phyloP scores from a whole-genome alignment of 2,329 filamentous ascomycete genomes.

The Amylocarpus encephaloides region DNA sequence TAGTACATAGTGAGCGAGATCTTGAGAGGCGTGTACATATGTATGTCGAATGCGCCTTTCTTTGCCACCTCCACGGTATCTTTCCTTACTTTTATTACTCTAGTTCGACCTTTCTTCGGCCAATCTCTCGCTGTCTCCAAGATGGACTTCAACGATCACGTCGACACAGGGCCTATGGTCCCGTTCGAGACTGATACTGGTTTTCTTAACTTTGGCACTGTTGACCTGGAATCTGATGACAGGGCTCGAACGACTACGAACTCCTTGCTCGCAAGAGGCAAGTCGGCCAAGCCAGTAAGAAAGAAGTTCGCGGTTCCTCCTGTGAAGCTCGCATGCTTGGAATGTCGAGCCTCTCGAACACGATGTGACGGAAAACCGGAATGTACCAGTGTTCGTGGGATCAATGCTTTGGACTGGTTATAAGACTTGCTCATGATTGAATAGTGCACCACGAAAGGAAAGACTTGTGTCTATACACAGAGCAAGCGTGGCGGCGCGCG shows the following conservation, averaged over 20 bases:
- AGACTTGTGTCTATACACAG: conserved; percentile 26
- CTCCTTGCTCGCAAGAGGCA: neutral
- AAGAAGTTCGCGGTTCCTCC: conserved; percentile 35
- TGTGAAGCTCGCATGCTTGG: conserved; percentile 45
- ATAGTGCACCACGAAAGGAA: conserved; percentile 28
- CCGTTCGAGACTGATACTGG: neutral
- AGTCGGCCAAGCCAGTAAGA: conserved; percentile 14
- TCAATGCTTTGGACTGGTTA: neutral
- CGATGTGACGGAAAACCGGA: conserved; percentile 41
- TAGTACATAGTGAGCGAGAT: no score
- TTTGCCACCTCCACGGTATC: no score
- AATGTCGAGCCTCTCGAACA: conserved; percentile 41
- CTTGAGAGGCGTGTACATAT: no score
- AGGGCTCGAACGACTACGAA: conserved; percentile 3
- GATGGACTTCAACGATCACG: conserved; percentile 1
- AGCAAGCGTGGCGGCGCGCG: conserved; percentile 28
- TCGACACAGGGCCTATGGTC: neutral
- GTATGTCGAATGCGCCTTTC: no score
- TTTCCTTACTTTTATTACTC: no score
- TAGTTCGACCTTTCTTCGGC: no score
- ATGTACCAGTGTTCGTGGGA: conserved; percentile 38
- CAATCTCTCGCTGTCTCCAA: neutral
- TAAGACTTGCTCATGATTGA: neutral
- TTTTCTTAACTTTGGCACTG: conserved; percentile 1
- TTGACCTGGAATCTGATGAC: neutral